phyloP scores from a whole-genome alignment of 208 protist species.

The Borovskyia barvae region DNA sequence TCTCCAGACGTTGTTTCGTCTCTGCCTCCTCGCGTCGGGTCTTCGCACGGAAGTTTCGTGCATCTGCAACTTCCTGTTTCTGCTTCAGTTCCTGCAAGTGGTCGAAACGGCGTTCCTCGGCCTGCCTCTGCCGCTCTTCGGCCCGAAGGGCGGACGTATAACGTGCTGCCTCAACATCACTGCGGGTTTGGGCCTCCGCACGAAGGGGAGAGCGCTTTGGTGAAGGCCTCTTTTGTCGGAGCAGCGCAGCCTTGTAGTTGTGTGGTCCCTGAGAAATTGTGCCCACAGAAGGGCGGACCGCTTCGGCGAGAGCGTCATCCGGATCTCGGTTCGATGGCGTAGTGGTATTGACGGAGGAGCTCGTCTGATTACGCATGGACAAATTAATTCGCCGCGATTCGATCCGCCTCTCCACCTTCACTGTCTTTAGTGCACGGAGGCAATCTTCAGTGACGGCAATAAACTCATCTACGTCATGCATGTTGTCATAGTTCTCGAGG shows the following conservation, averaged over 20 bases:
- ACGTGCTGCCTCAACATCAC: constrained; percentile 65
- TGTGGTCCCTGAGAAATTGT: constrained; percentile 8
- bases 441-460: constrained; percentile 69
- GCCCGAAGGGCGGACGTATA: constrained; percentile 70
- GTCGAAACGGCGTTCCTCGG: constrained; percentile 75
- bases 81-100: constrained; percentile 67
- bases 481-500: constrained; percentile 41
- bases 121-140: constrained; percentile 81
- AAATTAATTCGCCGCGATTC: constrained; percentile 36
- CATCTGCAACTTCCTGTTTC: constrained; percentile 56
- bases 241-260: constrained; percentile 30
- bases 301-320: constrained; percentile 8
- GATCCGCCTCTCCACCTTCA: constrained; percentile 62
- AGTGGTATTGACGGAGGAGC: constrained; percentile 7
- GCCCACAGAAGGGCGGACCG: background rate
- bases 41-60: constrained; percentile 48
- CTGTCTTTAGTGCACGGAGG: constrained; percentile 50
- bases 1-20: constrained; percentile 45
- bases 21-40: constrained; percentile 67
- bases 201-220: constrained; percentile 33
- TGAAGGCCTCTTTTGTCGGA: constrained; percentile 45
- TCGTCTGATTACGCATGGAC: constrained; percentile 20
- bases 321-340: constrained; percentile 33
- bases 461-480: constrained; percentile 61
- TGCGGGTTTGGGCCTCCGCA: constrained; percentile 27